Percentiles rank a stretch among this genome's conserved stretches.
Evolutionary conservation across 2,329 filamentous ascomycete genomes (phyloP).

Genomic region (Xylaria sp.): DNA sequence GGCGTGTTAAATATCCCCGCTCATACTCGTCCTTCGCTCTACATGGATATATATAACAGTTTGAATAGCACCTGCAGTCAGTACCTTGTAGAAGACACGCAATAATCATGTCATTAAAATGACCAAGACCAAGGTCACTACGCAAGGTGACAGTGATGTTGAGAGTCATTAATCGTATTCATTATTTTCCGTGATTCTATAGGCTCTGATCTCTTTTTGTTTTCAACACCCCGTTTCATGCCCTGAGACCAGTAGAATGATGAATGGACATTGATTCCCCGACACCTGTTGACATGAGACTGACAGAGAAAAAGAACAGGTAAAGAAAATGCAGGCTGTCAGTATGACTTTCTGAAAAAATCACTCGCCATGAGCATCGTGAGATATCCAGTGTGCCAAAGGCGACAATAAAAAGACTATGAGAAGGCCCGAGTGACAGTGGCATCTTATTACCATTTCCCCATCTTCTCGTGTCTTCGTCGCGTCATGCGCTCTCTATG

Average conservation of each 20-base stretch:
- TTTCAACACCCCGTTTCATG: conserved; percentile 36
- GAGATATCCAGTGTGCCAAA: conserved; percentile 43
- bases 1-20: no score
- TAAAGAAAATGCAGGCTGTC: conserved; percentile 26
- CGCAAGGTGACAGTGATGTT: conserved; percentile 4
- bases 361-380: conserved; percentile 33
- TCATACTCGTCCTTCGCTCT: no score
- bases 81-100: no score
- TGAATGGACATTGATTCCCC: conserved; percentile 32
- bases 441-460: conserved; percentile 27
- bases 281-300: conserved; percentile 36
- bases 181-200: conserved; percentile 49
- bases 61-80: no score
- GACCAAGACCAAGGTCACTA: not conserved
- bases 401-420: conserved; percentile 18
- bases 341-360: conserved; percentile 22
- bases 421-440: conserved; percentile 19
- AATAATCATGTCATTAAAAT: no score
- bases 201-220: conserved; percentile 41
- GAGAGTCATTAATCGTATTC: conserved; percentile 48
- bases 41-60: no score
- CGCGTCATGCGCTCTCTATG: conserved; percentile 33
- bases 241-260: conserved; percentile 38
- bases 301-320: conserved; percentile 19
- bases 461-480: conserved; percentile 35